Evolutionary conservation across 2,329 filamentous ascomycete genomes (phyloP).

Genomic region (Cladosporium sp.): DNA sequence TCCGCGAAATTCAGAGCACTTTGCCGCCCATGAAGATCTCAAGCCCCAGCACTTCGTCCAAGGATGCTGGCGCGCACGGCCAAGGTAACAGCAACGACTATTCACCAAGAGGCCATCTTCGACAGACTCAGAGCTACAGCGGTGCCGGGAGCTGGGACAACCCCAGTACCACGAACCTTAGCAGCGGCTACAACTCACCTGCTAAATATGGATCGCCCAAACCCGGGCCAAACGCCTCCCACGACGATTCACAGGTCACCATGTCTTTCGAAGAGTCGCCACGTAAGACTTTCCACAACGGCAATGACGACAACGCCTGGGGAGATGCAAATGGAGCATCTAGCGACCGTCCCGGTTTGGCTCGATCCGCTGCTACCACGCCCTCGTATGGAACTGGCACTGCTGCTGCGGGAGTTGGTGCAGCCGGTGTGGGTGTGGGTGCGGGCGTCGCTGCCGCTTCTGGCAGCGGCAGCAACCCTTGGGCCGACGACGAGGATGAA

Average conservation of each 20-base stretch:
- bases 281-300: slow-evolving; percentile 19
- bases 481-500: slow-evolving; percentile 42
- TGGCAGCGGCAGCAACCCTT: slow-evolving; percentile 35
- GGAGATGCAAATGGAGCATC: too few relatives aligned
- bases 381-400: not conserved
- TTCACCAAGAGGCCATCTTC: slow-evolving; percentile 25
- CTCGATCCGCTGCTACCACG: slow-evolving; percentile 1
- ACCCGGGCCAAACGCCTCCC: not conserved
- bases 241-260: slow-evolving; percentile 40
- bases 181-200: slow-evolving; percentile 10
- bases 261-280: slow-evolving; percentile 40
- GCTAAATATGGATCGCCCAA: not conserved
- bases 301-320: slow-evolving; percentile 7
- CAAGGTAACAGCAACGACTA: not conserved
- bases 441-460: not conserved
- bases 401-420: not conserved
- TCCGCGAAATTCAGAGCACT: slow-evolving; percentile 72
- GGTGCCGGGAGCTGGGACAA: slow-evolving; percentile 3
- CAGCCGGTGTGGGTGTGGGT: not conserved
- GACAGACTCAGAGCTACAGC: slow-evolving; percentile 45
- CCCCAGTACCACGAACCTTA: not conserved
- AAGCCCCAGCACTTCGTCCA: slow-evolving; percentile 29
- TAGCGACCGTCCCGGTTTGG: not conserved
- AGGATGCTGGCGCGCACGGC: slow-evolving; percentile 15
- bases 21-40: slow-evolving; percentile 82